Base-by-base conservation (phyloP, 23 red algal species). In the Gracilaria vermiculophylla region DNA sequence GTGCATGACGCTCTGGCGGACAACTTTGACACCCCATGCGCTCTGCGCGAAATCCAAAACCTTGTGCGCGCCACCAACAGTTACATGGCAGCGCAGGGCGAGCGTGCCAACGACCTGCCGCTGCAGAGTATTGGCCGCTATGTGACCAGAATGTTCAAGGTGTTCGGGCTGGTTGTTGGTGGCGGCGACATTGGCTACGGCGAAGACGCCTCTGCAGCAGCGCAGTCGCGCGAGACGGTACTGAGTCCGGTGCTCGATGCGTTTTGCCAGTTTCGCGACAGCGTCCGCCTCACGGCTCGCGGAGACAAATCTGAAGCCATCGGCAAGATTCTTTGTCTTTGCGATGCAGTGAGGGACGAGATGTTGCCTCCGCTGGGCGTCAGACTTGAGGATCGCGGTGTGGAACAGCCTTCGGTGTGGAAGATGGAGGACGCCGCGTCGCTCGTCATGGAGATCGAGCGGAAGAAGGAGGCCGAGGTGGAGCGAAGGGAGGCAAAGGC, bases 21-120 rank as follows among this genome's bases (percentile, higher is more conserved):
- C 62, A 92, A 98, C 73, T 94, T 98, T 34, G 90, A 98, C 51
- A 98, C 96, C 15, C 96, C 83, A 7, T 35, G 64, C 20, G 96
- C 88, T 15, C 42, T 98, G 49, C 65, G 51, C 19, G 87, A 85
- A 50, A 36, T 94, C 11, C 74, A 88, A 13, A 73, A 58, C 40
- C 44, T 98, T 3, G 49, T 98, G 32, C 78, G 81, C 43, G 69
- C 64, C 17, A 84, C 86, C n/a, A 98, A 98, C 48, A 71, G 85
- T 15, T 94, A 98, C 58, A 58, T 93, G 7, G 64, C 73, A 4
- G n/a, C 56, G 9, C 60, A 86, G 15, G 78, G 64, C 5, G 62
- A 42, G 0, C 47, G 44, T 1, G 80, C 85, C 6, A 92, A 91
- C 60, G 45, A 45, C 4, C 23, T 64, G 20, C 1, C 57, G 42